phyloP scores from a whole-genome alignment of 2,329 filamentous ascomycete species.

The Hypoxylon sp. region DNA sequence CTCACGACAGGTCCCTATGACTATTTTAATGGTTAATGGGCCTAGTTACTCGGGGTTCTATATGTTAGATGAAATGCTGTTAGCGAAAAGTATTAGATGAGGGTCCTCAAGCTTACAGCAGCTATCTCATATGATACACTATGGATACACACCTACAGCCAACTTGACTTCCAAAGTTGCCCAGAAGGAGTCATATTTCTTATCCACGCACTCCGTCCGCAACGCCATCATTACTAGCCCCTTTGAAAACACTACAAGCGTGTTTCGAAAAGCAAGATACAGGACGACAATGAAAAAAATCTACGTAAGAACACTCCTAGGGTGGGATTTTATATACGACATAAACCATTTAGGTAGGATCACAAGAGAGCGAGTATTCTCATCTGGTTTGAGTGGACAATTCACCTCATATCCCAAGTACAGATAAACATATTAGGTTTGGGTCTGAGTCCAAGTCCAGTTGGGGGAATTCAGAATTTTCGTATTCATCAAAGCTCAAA shows the following conservation, averaged over 20 bases:
- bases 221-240: too few species aligned
- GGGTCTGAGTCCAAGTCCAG: too few species aligned
- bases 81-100: not conserved
- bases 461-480: slow-evolving; percentile 6
- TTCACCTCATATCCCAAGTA: not conserved
- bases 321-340: too few species aligned
- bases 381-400: not conserved
- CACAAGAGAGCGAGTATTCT: not conserved
- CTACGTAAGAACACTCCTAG: not conserved
- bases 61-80: not conserved
- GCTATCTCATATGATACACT: not conserved
- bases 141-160: not conserved
- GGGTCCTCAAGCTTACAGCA: not conserved
- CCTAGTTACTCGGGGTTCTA: not conserved
- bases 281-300: not conserved
- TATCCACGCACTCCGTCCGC: too few species aligned
- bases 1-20: not conserved
- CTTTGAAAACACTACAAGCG: too few species aligned
- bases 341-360: not conserved
- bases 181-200: not conserved
- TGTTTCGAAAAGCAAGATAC: too few species aligned
- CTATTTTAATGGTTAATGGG: not conserved
- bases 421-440: not conserved
- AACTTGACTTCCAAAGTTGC: not conserved
- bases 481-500: slow-evolving; percentile 16